phyloP scores from a whole-genome alignment of 2,329 filamentous ascomycete species.

The Trichoderma semiorbis region DNA sequence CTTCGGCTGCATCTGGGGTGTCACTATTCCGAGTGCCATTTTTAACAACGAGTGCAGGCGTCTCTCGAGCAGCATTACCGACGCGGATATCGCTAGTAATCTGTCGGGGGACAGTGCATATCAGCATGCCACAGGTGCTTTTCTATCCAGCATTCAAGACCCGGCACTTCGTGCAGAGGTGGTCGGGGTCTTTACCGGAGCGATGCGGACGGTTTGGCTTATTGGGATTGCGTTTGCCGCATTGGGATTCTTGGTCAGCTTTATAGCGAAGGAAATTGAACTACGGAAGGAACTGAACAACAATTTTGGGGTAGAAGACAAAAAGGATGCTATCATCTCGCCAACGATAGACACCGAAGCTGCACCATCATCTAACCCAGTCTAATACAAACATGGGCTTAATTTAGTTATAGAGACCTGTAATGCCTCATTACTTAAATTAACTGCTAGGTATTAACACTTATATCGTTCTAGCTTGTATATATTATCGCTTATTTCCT shows the following conservation, averaged over 20 bases:
- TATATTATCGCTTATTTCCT: not conserved
- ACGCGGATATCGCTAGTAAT: not conserved
- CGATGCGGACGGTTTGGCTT: not conserved
- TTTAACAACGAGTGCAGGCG: constrained; percentile 12
- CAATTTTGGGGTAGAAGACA: not conserved
- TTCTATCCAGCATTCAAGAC: not conserved
- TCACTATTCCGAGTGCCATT: not conserved
- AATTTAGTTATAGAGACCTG: not conserved
- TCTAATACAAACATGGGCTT: not conserved
- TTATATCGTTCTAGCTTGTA: not conserved
- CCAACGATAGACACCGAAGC: not conserved
- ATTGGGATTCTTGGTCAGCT: not conserved
- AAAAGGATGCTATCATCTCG: not conserved
- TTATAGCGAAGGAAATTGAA: not conserved
- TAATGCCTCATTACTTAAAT: not conserved
- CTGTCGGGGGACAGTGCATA: not conserved
- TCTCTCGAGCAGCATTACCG: not conserved
- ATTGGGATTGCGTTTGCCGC: not conserved
- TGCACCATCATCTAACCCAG: not conserved
- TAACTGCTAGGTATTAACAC: not conserved
- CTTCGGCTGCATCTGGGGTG: constrained; percentile 10
- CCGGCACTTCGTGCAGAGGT: not conserved
- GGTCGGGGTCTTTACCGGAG: not conserved
- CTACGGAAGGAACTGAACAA: not conserved
- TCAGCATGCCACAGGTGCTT: constrained; percentile 1